These are phyloP conservation scores for Nephelium lappaceum DNA, from an alignment of 345 rosid genomes.

Conservation along the genomic window DNA sequence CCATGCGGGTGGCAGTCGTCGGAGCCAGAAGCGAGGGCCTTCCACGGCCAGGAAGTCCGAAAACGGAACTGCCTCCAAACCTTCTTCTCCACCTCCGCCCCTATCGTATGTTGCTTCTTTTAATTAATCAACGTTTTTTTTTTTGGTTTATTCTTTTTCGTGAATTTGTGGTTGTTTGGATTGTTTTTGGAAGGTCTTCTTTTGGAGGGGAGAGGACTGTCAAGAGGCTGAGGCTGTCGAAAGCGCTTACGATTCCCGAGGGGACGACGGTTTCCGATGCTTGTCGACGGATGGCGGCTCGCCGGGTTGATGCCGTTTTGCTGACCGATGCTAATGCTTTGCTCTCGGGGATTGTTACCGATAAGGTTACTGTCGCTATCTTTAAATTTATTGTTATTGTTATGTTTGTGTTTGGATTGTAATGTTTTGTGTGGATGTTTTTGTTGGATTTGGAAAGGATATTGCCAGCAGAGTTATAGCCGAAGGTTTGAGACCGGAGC, in stretches of 20 bases:
- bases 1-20: conserved; percentile 48
- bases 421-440: not conserved
- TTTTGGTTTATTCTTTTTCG: not conserved
- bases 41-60: conserved; percentile 52
- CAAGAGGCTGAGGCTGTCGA: conserved; percentile 82
- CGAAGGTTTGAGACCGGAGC: conserved; percentile 90
- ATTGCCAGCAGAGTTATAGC: conserved; percentile 86
- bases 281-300: conserved; percentile 90
- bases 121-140: not conserved
- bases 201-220: conserved; percentile 80
- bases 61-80: conserved; percentile 60
- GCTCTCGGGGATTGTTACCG: conserved; percentile 91
- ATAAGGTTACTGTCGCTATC: conserved; percentile 51
- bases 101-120: conserved; percentile 35
- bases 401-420: not conserved
- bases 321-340: conserved; percentile 90
- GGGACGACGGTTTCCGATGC: conserved; percentile 90
- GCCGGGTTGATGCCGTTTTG: conserved; percentile 88
- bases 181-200: conserved; percentile 31
- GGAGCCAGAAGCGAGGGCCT: conserved; percentile 51
- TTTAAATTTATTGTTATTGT: not conserved
- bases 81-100: conserved; percentile 71
- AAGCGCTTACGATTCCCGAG: conserved; percentile 95
- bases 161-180: not conserved
- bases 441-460: conserved; percentile 42